Evolutionary conservation across 345 rosid genomes (phyloP).

Genomic region (Populus deltoides): DNA sequence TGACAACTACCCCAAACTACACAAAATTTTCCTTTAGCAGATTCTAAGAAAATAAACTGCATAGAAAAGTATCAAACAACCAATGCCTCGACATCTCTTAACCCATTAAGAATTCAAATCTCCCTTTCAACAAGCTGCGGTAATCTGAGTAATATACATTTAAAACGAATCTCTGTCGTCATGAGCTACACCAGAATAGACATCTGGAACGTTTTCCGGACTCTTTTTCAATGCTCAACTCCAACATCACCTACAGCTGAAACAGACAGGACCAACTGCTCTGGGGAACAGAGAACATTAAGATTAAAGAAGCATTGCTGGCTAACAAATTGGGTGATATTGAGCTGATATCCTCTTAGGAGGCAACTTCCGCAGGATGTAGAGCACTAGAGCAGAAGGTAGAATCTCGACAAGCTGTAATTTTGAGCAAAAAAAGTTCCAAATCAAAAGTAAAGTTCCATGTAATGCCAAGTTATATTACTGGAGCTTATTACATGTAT

Average conservation of each 20-base stretch:
- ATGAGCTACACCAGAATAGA: conserved; percentile 29
- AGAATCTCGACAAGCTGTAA: conserved; percentile 87
- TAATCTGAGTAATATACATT: conserved; percentile 14
- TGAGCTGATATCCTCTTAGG: conserved; percentile 92
- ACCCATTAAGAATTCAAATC: conserved; percentile 16
- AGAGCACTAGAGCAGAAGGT: conserved; percentile 91
- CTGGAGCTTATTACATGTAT: not conserved
- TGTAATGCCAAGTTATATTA: not conserved
- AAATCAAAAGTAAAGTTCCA: conserved; percentile 1
- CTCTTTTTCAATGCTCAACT: conserved; percentile 19
- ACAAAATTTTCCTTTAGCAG: not conserved
- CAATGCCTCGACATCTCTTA: conserved; percentile 6
- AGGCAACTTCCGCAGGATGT: conserved; percentile 86
- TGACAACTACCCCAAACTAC: not conserved
- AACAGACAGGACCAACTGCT: conserved; percentile 14
- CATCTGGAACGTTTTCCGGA: conserved; percentile 18
- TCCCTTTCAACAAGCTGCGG: conserved; percentile 22
- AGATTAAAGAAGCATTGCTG: not conserved
- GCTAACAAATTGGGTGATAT: conserved; percentile 82
- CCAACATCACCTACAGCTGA: conserved; percentile 3
- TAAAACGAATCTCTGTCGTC: conserved; percentile 24
- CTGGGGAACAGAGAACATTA: not conserved
- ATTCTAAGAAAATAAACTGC: not conserved
- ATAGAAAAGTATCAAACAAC: not conserved
- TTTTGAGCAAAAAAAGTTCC: conserved; percentile 14